Percentiles rank a stretch among this genome's conserved stretches.
Conservation (phyloP, 192 early-diverging fungal genomes). For the Backusella parvicylindrica region DNA sequence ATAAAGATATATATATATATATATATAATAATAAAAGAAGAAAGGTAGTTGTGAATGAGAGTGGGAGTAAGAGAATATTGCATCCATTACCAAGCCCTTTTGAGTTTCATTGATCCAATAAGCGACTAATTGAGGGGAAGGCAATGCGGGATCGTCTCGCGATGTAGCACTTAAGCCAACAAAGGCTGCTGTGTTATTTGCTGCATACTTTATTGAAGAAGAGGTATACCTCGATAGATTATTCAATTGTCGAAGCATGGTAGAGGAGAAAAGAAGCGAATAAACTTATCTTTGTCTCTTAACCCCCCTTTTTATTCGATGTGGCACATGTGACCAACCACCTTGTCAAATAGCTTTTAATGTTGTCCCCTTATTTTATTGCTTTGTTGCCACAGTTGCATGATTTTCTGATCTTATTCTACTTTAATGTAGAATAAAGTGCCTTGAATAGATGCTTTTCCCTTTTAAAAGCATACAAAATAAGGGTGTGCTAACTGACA, state of each 20-base stretch:
- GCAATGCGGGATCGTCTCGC: neutral
- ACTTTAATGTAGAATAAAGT: neutral
- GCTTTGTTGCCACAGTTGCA: neutral
- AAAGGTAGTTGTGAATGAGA: neutral
- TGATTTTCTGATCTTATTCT: neutral
- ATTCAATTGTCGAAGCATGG: conserved; percentile 11
- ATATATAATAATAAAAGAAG: neutral
- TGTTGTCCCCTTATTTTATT: neutral
- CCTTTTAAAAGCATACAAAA: too few relatives aligned
- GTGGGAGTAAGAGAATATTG: too few relatives aligned
- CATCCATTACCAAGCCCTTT: conserved; percentile 3
- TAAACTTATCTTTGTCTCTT: neutral
- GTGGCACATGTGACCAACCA: neutral
- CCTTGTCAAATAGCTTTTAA: neutral
- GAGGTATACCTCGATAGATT: neutral
- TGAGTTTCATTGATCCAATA: conserved; percentile 9
- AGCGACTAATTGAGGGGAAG: neutral
- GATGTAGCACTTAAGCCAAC: neutral
- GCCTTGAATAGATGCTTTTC: too few relatives aligned
- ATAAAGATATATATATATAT: too few relatives aligned
- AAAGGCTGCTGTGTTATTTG: conserved; percentile 1
- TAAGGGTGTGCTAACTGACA: too few relatives aligned
- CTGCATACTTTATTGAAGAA: conserved; percentile 8
- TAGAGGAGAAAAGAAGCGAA: neutral
- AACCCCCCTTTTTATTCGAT: neutral